Base-by-base conservation (phyloP, 2,329 filamentous ascomycete species). In the Triangularia verruculosa region DNA sequence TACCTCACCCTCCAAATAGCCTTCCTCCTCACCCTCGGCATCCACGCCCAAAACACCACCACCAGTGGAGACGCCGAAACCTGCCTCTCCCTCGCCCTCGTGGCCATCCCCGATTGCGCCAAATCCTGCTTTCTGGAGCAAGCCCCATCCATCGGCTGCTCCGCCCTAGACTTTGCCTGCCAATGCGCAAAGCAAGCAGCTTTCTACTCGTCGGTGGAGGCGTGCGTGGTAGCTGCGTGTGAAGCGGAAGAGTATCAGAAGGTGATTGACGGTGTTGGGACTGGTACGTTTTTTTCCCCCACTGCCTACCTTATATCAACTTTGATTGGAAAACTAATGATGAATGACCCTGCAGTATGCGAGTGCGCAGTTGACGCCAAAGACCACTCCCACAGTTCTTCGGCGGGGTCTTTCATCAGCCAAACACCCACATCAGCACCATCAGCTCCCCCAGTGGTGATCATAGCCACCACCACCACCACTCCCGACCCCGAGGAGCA, bases 71-170 rank as follows among this genome's bases (percentile, higher is more conserved):
- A 70, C 66, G n/a, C n/a, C n/a, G n/a, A n/a, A n/a, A n/a, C n/a
- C n/a, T 73, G 72, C 66, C 59, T 68, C 47, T 67, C 65, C 58
- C 67, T 71, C 24, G 70, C 73, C 55, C 63, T 72, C 61, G 61
- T 65, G 39, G 68, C 62, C 39, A 73, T 75, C 53, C 74, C 73
- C 7, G 32, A 32, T 6, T 76, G 74, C 65, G 74, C 74, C 3
- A 73, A 74, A 57, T 51, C 65, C 6, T 76, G 74, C 67, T 74
- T 75, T 65, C 59, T 74, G 62, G 67, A 71, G 51, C 69, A 69
- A 39, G 73, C 73, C 5, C 68, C 70, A 12, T 63, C 66, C 9
- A 66, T 74, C 57, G 73, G 74, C 27, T 76, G 74, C 59, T 66
- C 58, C 13, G 70, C 70, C 20, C 66, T 70, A 17, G 74, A 76